Evolutionary conservation across 2,329 filamentous ascomycete genomes (phyloP), one percentile per base, ranked within the genome.

Genomic region (Coniochaeta sp.): DNA sequence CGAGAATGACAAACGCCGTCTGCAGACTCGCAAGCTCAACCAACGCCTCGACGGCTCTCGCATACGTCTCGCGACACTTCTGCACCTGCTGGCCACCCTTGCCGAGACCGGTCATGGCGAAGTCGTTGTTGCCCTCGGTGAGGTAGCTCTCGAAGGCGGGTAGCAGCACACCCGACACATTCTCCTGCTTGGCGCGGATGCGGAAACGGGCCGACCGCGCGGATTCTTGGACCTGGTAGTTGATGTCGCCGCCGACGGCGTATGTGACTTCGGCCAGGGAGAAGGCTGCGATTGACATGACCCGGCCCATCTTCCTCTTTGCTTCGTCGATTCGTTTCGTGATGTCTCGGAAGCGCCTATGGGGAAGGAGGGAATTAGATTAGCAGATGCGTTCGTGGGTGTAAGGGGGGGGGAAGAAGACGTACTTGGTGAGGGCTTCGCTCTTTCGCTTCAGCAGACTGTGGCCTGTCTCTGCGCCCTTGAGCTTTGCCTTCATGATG

Each of bases 251-350:
- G 64, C 95, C 95, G 31, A 97, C 92, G 28, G 95, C 95, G 71
- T 99, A 99, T 57, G 92, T 96, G 60, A 99, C 95, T 78, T 98
- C 95, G 62, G 95, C 95, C 19, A 99, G 84, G 50, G 93, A 98
- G 78, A 99, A 98, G 54, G 95, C 93, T 44, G 95, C 95, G 71
- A 99, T 96, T 76, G 98, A 93, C 95, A 99, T 99, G 40, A 99
- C 95, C 36, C 93, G 86, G 61, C 95, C 95, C 93, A 99, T 99
- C 81, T 99, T 99, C 69, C 93, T 90, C 78, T 99, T 99, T 47
- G 95, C 95, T 76, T 99, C 95, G 79, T 99, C 93, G 76, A 99
- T 99, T 71, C 95, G 89, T 73, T 88, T 87, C 57, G 95, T 97
- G 70, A 99, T 99, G 70, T 99, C 95, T 89, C 91, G 88, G 77